These are phyloP conservation scores for Ascochyta koolunga DNA, from an alignment of 2,329 filamentous ascomycete genomes.

Conservation along the genomic window DNA sequence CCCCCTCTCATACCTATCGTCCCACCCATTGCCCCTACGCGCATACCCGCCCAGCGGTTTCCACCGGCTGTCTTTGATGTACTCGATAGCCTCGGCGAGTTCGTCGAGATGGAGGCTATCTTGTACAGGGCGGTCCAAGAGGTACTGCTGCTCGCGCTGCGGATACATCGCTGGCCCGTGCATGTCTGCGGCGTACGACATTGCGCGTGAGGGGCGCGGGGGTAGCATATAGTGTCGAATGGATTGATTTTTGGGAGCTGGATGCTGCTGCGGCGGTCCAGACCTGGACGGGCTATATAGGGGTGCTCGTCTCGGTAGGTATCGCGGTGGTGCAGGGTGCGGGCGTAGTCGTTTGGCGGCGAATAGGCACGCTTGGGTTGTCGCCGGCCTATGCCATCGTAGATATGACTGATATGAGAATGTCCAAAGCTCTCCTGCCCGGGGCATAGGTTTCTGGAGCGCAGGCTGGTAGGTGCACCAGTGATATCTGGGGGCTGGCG, in stretches of 20 bases:
- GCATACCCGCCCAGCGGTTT: neutral
- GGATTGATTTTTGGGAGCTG: conserved; percentile 12
- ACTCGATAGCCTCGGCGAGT: conserved; percentile 2
- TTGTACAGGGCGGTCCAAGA: neutral
- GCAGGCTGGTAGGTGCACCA: neutral
- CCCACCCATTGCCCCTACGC: conserved; percentile 2
- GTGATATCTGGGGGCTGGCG: conserved; percentile 1
- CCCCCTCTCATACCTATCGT: neutral
- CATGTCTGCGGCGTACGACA: conserved; percentile 11
- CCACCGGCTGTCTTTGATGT: conserved; percentile 2
- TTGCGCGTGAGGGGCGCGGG: conserved; percentile 15
- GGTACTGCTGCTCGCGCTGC: neutral
- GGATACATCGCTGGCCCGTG: conserved; percentile 1
- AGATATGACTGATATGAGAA: conserved; percentile 16
- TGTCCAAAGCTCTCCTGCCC: conserved; percentile 2
- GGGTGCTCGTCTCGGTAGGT: conserved; percentile 15
- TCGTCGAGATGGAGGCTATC: neutral
- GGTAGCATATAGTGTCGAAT: conserved; percentile 10
- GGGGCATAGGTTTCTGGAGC: conserved; percentile 3
- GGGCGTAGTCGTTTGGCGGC: conserved; percentile 16
- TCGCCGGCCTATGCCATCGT: conserved; percentile 13
- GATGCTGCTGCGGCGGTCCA: conserved; percentile 21
- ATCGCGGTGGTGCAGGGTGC: conserved; percentile 2
- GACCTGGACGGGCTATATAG: conserved; percentile 2
- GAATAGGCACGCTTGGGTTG: neutral